These are phyloP conservation scores for Arthrinium phaeospermum DNA, from an alignment of 2,329 filamentous ascomycete genomes.

Conservation along the genomic window DNA sequence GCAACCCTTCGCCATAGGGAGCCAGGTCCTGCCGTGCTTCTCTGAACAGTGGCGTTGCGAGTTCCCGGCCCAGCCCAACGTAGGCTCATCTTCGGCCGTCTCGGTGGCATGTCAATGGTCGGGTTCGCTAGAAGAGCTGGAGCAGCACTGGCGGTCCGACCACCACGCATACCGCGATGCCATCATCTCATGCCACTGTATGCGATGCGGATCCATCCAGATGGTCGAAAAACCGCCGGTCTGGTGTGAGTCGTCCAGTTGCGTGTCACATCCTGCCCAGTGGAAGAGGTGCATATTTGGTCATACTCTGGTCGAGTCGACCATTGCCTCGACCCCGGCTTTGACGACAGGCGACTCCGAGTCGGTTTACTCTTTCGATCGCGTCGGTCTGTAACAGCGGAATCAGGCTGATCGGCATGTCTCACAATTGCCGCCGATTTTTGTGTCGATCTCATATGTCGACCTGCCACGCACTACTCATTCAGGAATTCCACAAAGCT, in stretches of 20 bases:
- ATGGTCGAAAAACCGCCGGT: conserved; percentile 24
- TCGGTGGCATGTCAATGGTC: conserved; percentile 34
- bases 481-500: neutral
- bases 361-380: conserved; percentile 28
- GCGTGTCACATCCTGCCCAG: neutral
- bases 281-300: conserved; percentile 22
- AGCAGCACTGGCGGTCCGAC: conserved; percentile 29
- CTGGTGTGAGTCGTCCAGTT: conserved; percentile 28
- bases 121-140: conserved; percentile 32
- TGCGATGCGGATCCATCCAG: conserved; percentile 26
- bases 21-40: conserved; percentile 6
- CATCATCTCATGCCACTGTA: conserved; percentile 32
- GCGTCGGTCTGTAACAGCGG: neutral
- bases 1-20: conserved; percentile 22
- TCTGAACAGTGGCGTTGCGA: conserved; percentile 32
- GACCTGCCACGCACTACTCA: neutral
- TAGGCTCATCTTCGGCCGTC: neutral
- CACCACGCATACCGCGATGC: conserved; percentile 33
- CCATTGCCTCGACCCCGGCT: conserved; percentile 23
- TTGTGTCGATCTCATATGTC: neutral
- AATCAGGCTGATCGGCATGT: neutral
- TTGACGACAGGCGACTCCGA: conserved; percentile 34
- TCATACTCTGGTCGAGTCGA: conserved; percentile 23
- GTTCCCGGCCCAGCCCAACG: conserved; percentile 23
- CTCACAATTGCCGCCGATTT: neutral